phyloP scores from a whole-genome alignment of 345 rosid genomes.

The Dipteronia dyeriana region DNA sequence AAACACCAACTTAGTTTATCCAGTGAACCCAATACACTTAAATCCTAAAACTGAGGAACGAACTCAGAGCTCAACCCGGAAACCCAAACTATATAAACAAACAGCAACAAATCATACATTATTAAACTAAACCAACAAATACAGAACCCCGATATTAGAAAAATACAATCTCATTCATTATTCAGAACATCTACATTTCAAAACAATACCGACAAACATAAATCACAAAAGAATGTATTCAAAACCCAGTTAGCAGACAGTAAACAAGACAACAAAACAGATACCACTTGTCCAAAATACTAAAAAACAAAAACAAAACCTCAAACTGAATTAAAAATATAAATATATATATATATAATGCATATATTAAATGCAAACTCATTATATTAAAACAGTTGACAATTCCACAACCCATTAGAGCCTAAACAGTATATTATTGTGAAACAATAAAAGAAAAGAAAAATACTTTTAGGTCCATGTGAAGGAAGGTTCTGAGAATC shows the following conservation, averaged over 20 bases:
- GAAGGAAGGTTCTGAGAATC: conserved; percentile 13
- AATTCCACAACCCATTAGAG: background rate
- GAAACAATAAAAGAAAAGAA: background rate
- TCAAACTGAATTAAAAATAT: too few species aligned
- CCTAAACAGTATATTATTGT: background rate
- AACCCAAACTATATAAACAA: background rate
- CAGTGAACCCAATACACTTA: background rate
- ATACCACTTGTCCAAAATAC: background rate
- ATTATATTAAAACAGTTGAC: too few species aligned
- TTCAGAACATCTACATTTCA: too few species aligned
- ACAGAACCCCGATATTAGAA: too few species aligned
- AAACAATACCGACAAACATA: background rate
- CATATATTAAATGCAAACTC: background rate
- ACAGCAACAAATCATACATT: background rate
- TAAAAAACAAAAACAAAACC: background rate
- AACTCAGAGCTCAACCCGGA: background rate
- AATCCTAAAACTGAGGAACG: background rate
- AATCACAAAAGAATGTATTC: background rate
- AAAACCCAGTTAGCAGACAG: background rate
- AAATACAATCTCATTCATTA: background rate
- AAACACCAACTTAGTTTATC: background rate
- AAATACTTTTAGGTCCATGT: conserved; percentile 21
- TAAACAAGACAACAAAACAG: background rate
- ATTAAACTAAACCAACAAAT: background rate
- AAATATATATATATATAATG: too few species aligned